Conservation (phyloP, 2,329 filamentous ascomycete species). For the Triangularia verruculosa region DNA sequence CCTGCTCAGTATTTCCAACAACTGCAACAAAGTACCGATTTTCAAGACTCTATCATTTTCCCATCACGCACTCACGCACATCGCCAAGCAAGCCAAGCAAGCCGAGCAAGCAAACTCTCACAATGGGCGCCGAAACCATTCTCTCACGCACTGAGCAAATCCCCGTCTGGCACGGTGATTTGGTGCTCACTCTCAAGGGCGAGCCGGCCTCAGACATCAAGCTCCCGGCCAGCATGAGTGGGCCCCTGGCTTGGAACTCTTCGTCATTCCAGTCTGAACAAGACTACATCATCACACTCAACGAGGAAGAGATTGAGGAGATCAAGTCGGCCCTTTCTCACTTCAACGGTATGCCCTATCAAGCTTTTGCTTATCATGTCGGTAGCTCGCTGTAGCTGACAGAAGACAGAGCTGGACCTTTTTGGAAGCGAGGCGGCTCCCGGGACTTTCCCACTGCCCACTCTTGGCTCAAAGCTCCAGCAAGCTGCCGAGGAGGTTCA, state of each 20-base stretch:
- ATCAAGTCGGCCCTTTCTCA: slow-evolving; percentile 28
- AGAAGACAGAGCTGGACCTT: slow-evolving; percentile 15
- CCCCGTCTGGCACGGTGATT: slow-evolving; percentile 10
- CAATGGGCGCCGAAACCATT: slow-evolving; percentile 23
- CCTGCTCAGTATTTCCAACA: neutral
- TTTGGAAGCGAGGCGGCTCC: slow-evolving; percentile 31
- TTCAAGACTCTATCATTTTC: too few species aligned
- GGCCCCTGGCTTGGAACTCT: slow-evolving; percentile 23
- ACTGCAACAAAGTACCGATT: neutral
- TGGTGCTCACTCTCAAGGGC: slow-evolving; percentile 14
- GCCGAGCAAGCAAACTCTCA: neutral
- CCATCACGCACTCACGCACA: neutral
- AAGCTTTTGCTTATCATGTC: too few species aligned
- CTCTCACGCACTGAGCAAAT: slow-evolving; percentile 2
- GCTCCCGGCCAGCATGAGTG: slow-evolving; percentile 17
- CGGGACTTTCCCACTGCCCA: slow-evolving; percentile 59
- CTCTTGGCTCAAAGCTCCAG: slow-evolving; percentile 51
- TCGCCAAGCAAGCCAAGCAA: neutral
- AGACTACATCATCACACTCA: slow-evolving; percentile 29
- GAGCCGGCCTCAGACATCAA: neutral
- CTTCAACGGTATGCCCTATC: slow-evolving; percentile 31
- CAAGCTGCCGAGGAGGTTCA: slow-evolving; percentile 54
- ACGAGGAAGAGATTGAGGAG: slow-evolving; percentile 29
- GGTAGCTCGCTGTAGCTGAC: slow-evolving; percentile 5
- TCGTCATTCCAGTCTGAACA: slow-evolving; percentile 18